Conservation (phyloP, 257 asterid species). For the Solanum chiquidenum region DNA sequence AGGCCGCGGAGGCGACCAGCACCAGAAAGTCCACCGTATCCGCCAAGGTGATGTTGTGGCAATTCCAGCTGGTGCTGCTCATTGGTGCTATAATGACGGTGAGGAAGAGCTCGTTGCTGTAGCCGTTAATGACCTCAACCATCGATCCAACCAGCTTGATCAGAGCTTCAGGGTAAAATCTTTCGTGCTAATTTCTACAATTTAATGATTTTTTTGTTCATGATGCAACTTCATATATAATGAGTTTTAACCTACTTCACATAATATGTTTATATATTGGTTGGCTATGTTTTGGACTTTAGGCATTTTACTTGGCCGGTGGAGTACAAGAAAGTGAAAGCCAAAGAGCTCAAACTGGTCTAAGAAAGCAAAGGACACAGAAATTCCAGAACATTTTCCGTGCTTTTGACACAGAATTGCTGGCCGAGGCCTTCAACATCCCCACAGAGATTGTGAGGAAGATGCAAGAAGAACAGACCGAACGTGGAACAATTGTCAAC, state of each 20-base stretch:
- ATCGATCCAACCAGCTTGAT: neutral
- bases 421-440: constrained; percentile 51
- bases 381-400: constrained; percentile 37
- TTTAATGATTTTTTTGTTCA: neutral
- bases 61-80: neutral
- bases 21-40: neutral
- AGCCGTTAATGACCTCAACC: neutral
- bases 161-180: neutral
- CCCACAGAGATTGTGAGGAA: constrained; percentile 16
- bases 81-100: neutral
- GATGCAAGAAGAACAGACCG: constrained; percentile 19
- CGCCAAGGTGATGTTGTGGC: neutral
- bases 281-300: neutral
- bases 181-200: neutral
- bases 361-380: neutral
- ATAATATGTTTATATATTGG: neutral
- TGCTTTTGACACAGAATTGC: constrained; percentile 28
- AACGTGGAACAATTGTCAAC: constrained; percentile 20
- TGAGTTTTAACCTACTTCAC: neutral
- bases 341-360: neutral
- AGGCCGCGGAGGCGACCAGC: neutral
- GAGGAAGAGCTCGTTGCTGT: neutral
- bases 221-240: neutral
- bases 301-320: constrained; percentile 14
- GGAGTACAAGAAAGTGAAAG: constrained; percentile 13